Evolutionary conservation across 768 basidiomycete genomes (phyloP).

Genomic region (Sporobolomyces phaffii): DNA sequence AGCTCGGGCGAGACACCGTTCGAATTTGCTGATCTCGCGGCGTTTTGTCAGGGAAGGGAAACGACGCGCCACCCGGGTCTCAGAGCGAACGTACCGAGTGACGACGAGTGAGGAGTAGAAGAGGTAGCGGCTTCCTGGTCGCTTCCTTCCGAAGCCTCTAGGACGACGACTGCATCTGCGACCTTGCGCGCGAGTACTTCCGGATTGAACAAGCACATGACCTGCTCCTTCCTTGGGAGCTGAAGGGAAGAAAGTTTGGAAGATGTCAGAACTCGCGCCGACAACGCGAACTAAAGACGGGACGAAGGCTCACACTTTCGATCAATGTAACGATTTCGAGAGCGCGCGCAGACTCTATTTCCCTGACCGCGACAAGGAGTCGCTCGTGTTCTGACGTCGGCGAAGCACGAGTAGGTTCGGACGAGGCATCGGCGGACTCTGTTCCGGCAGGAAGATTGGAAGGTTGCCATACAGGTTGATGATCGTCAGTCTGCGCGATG

Average conservation of each 20-base stretch:
- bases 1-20: neutral
- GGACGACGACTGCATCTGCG: conserved; percentile 70
- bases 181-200: conserved; percentile 73
- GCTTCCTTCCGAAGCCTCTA: conserved; percentile 55
- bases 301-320: conserved; percentile 41
- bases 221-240: conserved; percentile 78
- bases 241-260: too few species aligned
- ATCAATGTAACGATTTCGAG: conserved; percentile 67
- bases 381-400: neutral
- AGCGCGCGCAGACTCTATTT: conserved; percentile 57
- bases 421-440: neutral
- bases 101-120: conserved; percentile 57
- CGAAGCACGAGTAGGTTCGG: neutral
- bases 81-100: neutral
- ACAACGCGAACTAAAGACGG: too few species aligned
- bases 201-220: conserved; percentile 81
- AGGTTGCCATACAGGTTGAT: too few species aligned
- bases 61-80: too few species aligned
- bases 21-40: too few species aligned
- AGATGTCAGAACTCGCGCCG: too few species aligned
- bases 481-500: too few species aligned
- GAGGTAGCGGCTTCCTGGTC: conserved; percentile 54
- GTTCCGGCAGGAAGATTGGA: neutral
- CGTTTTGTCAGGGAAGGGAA: too few species aligned
- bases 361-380: conserved; percentile 44